Percentiles rank a stretch among this genome's conserved stretches.
Evolutionary conservation across 2,329 filamentous ascomycete genomes (phyloP).

Genomic region (Penicillium sclerotigenum): DNA sequence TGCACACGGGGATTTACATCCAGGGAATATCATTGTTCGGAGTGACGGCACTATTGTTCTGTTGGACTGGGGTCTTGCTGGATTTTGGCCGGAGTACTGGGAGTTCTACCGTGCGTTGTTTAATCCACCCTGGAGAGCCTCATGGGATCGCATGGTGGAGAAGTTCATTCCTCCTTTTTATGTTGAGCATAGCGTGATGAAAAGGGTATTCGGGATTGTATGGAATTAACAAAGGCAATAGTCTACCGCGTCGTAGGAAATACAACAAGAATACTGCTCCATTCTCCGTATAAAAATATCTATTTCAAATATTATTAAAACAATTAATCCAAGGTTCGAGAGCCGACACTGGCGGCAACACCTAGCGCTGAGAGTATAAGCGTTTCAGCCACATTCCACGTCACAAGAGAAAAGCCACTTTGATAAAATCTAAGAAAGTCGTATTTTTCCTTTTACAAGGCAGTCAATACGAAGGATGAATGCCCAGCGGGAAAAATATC

Average conservation of each 20-base stretch:
- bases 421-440: too few relatives aligned
- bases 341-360: background rate
- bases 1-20: background rate
- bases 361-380: background rate
- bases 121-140: background rate
- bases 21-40: background rate
- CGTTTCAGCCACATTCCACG: background rate
- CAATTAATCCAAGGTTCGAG: background rate
- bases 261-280: too few relatives aligned
- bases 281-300: too few relatives aligned
- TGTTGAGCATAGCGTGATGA: background rate
- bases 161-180: background rate
- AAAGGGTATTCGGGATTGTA: background rate
- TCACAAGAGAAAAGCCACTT: background rate
- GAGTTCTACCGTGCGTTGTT: background rate
- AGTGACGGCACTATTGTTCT: background rate
- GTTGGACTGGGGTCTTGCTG: background rate
- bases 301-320: background rate
- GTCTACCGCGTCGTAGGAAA: too few relatives aligned
- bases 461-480: too few relatives aligned
- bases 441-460: too few relatives aligned
- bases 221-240: background rate
- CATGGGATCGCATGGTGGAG: background rate
- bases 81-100: background rate
- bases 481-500: too few relatives aligned